A percentile compares a stretch with the other conserved stretches of the same genome.
These are phyloP conservation scores for Hepatocystis sp. DNA, from an alignment of 169 alveolate genomes.

Conservation along the genomic window DNA sequence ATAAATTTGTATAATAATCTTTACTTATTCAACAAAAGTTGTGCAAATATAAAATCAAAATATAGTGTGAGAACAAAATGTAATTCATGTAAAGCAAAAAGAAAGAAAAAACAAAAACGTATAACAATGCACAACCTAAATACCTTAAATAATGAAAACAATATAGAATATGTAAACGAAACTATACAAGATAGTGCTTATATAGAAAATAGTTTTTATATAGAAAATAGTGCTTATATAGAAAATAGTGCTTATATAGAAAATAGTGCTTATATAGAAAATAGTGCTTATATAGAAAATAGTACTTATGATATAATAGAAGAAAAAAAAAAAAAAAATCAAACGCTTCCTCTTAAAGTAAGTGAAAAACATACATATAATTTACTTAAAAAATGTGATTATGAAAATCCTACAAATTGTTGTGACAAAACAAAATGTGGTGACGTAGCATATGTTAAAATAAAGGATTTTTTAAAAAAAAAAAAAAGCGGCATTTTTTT, in stretches of 20 bases:
- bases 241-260: background rate
- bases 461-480: background rate
- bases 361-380: constrained; percentile 11
- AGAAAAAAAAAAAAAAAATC: too few species aligned
- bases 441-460: constrained; percentile 4
- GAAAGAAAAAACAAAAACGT: background rate
- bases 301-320: constrained; percentile 3
- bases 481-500: constrained; percentile 7
- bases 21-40: constrained; percentile 45
- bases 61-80: constrained; percentile 13
- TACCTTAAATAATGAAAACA: constrained; percentile 1
- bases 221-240: constrained; percentile 14
- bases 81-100: constrained; percentile 16
- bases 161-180: constrained; percentile 1
- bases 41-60: constrained; percentile 43
- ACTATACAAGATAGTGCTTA: background rate
- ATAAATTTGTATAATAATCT: constrained; percentile 30
- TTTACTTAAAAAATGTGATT: constrained; percentile 8
- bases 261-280: background rate
- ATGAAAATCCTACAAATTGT: constrained; percentile 8
- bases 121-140: background rate
- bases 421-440: constrained; percentile 1
- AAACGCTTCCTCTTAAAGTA: background rate
- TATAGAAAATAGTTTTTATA: background rate
- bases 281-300: constrained; percentile 2